Conservation (phyloP, 495 filamentous ascomycete species). For the Aspergillus nanangensis region DNA sequence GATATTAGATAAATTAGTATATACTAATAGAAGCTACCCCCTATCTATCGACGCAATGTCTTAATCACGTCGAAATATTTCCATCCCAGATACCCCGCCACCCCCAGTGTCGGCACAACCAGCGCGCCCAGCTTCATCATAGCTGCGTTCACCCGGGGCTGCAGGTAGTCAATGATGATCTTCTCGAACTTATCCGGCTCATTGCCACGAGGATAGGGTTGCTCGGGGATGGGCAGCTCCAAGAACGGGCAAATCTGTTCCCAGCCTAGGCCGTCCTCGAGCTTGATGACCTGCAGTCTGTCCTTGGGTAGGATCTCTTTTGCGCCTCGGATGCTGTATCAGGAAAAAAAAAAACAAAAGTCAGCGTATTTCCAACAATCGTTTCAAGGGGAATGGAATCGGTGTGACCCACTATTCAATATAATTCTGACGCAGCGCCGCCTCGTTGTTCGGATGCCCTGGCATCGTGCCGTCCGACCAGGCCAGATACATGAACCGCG, state of each 20-base stretch:
- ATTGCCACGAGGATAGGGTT: conserved; percentile 20
- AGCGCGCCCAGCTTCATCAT: conserved; percentile 9
- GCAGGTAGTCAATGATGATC: conserved; percentile 8
- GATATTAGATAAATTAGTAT: too few relatives aligned
- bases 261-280: conserved; percentile 21
- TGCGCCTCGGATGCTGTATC: conserved; percentile 15
- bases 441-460: conserved; percentile 3
- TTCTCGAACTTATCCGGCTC: conserved; percentile 21
- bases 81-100: conserved; percentile 1
- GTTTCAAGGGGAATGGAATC: too few relatives aligned
- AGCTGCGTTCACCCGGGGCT: conserved; percentile 9
- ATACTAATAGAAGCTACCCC: too few relatives aligned
- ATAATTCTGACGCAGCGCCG: conserved; percentile 7
- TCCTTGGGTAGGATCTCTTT: conserved; percentile 19
- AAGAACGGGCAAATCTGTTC: conserved; percentile 23
- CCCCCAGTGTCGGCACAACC: conserved; percentile 7
- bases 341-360: too few relatives aligned
- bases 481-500: conserved; percentile 8
- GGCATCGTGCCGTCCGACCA: conserved; percentile 4
- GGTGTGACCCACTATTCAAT: conserved; percentile 19
- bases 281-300: conserved; percentile 13
- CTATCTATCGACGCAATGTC: too few relatives aligned
- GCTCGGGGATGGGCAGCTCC: conserved; percentile 14
- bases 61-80: too few relatives aligned
- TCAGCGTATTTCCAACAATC: too few relatives aligned